phyloP scores from a whole-genome alignment of 257 asterid genomes.

The Salvia miltiorrhiza region DNA sequence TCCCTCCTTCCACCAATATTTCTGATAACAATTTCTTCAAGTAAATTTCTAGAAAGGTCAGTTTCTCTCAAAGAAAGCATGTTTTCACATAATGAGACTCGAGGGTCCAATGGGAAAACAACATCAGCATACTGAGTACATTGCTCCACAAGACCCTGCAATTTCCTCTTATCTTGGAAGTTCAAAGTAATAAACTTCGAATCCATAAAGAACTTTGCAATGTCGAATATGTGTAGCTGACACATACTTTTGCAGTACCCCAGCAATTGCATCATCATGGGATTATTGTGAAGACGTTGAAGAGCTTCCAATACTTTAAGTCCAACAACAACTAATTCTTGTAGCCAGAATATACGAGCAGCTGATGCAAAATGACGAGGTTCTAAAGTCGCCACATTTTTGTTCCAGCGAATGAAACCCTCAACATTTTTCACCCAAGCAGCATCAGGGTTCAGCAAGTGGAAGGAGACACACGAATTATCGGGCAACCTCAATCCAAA shows the following conservation, averaged over 20 bases:
- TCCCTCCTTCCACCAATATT: background rate
- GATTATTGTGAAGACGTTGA: slow-evolving; percentile 20
- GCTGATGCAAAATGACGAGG: slow-evolving; percentile 36
- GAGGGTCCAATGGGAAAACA: slow-evolving; percentile 43
- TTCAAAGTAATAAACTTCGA: slow-evolving; percentile 7
- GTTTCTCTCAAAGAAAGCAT: slow-evolving; percentile 40
- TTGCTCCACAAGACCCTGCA: slow-evolving; percentile 12
- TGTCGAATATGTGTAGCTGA: slow-evolving; percentile 29
- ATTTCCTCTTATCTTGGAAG: slow-evolving; percentile 5
- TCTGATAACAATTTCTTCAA: slow-evolving; percentile 31
- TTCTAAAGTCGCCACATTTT: slow-evolving; percentile 24
- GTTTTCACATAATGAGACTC: slow-evolving; percentile 23
- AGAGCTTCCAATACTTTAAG: slow-evolving; percentile 39
- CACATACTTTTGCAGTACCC: slow-evolving; percentile 24
- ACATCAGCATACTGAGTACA: slow-evolving; percentile 24
- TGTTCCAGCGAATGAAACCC: slow-evolving; percentile 11
- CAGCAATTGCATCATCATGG: slow-evolving; percentile 8
- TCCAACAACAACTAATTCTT: slow-evolving; percentile 37
- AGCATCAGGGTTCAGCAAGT: slow-evolving; percentile 44
- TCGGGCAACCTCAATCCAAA: slow-evolving; percentile 46
- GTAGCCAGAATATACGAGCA: slow-evolving; percentile 35
- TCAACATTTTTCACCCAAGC: slow-evolving; percentile 39
- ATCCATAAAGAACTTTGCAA: slow-evolving; percentile 24
- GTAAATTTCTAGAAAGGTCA: slow-evolving; percentile 28
- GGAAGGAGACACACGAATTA: slow-evolving; percentile 10